Evolutionary conservation across 2,329 filamentous ascomycete genomes (phyloP), one percentile per base, ranked within the genome.

Genomic region (Nakataea oryzae): DNA sequence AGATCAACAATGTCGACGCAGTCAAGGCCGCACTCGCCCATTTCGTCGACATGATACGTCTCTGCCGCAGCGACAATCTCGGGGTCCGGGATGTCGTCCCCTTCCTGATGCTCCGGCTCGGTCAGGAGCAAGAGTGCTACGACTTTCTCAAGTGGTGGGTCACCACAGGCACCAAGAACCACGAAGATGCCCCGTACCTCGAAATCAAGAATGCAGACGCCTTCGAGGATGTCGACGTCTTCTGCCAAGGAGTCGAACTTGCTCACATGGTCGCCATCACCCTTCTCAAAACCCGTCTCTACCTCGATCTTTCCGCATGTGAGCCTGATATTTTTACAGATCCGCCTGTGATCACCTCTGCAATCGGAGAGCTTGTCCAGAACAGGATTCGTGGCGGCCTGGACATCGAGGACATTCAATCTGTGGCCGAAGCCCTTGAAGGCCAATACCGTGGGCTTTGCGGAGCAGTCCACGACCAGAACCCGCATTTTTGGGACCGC

Each of bases 131-230:
- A 62, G 70, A 72, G 55, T 72, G 70, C 67, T 80, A 79, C 65
- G 75, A 79, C 65, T 80, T 80, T 62, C 41, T 79, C 66, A 81
- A 79, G 68, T 81, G 76, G 78, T 81, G 72, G 71, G 67, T 64
- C 6, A 71, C 67, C 1, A 65, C 64, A 0, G 69, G 63, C 6
- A 41, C 68, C 3, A 32, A 59, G 11, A 26, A 70, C 54, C 77
- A 77, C 61, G 71, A 78, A 59, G 64, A 64, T 2, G 60, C 70
- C 21, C 73, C 74, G 21, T 63, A 64, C 34, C 69, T 78, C 3
- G 66, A 79, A 62, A 61, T 75, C 55, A 72, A 71, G 29, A 66
- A 69, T 12, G 76, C 74, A 12, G 72, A 82, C 65, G 70, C 70
- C 0, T 70, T 82, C 24, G 79, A 81, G 66, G 11, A 32, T 0